Evolutionary conservation across 23 red algal species (phyloP).

Genomic region (Gracilaria domingensis): DNA sequence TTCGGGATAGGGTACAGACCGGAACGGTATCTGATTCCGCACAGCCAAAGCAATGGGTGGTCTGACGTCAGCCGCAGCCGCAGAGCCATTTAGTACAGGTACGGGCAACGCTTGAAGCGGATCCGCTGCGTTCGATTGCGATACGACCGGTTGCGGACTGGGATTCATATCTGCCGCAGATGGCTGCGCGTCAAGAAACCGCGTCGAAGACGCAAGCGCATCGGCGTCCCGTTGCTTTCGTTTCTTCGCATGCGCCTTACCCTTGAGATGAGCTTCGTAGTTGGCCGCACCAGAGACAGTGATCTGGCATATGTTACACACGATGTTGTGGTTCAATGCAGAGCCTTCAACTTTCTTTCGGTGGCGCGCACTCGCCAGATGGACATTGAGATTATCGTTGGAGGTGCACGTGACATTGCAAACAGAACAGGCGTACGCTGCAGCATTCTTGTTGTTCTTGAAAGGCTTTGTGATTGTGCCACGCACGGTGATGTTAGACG

Average conservation of each 20-base stretch:
- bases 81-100: background rate
- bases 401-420: conserved; percentile 52
- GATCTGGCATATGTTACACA: conserved; percentile 33
- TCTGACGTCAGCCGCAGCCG: background rate
- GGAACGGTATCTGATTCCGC: background rate
- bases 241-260: conserved; percentile 56
- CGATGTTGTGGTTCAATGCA: background rate
- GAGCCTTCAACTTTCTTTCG: background rate
- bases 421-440: conserved; percentile 7
- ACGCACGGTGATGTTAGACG: background rate
- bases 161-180: background rate
- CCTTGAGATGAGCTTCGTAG: conserved; percentile 47
- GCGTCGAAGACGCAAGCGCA: background rate
- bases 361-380: conserved; percentile 47
- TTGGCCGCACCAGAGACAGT: conserved; percentile 27
- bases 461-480: background rate
- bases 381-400: conserved; percentile 29
- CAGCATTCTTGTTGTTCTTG: background rate
- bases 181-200: too few relatives aligned
- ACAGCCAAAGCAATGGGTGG: background rate
- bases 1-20: background rate
- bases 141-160: background rate
- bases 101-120: background rate
- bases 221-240: background rate
- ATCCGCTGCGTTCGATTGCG: background rate